Evolutionary conservation across 2,329 filamentous ascomycete species (phyloP).

Genomic region (Pyricularia pennisetigena): DNA sequence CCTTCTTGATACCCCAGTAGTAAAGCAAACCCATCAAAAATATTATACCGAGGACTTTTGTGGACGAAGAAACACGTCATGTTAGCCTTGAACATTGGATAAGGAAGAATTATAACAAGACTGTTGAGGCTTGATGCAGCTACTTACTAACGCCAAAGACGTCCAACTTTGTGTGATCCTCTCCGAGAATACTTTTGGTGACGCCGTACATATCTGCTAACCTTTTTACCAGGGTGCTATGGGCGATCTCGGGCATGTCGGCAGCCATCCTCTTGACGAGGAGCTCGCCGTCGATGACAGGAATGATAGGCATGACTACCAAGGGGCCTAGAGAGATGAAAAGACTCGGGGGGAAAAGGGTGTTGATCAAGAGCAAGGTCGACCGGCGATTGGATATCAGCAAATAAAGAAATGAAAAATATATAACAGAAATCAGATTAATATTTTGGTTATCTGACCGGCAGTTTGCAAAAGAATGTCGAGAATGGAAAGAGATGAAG

Average conservation of each 20-base stretch:
- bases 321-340: not conserved
- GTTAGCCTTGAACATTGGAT: not conserved
- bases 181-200: not conserved
- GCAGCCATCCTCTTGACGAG: not conserved
- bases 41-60: not conserved
- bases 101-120: not conserved
- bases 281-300: not conserved
- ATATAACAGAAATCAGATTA: not conserved
- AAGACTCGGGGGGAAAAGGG: not conserved
- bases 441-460: not conserved
- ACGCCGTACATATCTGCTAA: not conserved
- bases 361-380: not conserved
- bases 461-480: not conserved
- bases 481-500: not conserved
- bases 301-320: not conserved
- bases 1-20: constrained; percentile 4
- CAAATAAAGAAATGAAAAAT: not conserved
- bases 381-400: not conserved
- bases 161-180: not conserved
- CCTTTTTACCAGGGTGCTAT: not conserved
- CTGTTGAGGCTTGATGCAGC: not conserved
- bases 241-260: not conserved
- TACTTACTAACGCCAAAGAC: not conserved
- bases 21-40: constrained; percentile 1
- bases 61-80: not conserved